Conservation (phyloP, 805 yeast genomes). For the Teunomyces stri region DNA sequence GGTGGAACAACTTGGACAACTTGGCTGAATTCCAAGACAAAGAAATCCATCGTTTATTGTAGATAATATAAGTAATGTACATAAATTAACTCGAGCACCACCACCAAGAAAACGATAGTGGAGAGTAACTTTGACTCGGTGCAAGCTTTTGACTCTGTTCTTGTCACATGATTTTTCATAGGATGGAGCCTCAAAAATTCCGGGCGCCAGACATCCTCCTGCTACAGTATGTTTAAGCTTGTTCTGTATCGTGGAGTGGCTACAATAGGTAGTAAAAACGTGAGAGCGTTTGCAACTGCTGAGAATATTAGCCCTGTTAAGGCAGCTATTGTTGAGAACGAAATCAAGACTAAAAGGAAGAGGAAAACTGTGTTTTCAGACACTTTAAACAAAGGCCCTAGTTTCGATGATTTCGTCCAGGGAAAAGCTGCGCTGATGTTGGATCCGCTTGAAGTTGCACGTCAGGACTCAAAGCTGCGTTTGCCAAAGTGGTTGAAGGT, state of each 20-base stretch:
- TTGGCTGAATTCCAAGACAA: slow-evolving; percentile 49
- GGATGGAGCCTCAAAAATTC: not conserved
- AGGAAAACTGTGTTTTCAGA: slow-evolving; percentile 57
- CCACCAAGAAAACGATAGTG: not conserved
- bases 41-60: slow-evolving; percentile 49
- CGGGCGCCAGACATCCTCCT: not conserved
- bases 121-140: not conserved
- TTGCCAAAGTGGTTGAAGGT: slow-evolving; percentile 93
- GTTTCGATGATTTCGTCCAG: slow-evolving; percentile 84
- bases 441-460: slow-evolving; percentile 78
- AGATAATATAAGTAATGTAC: slow-evolving; percentile 1
- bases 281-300: slow-evolving; percentile 9
- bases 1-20: slow-evolving; percentile 84
- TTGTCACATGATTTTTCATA: not conserved
- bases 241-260: slow-evolving; percentile 1
- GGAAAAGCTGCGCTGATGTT: slow-evolving; percentile 72
- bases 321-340: not conserved
- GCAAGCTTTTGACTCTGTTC: not conserved
- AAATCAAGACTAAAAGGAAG: slow-evolving; percentile 31
- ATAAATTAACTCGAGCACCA: not conserved
- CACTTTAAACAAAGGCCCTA: slow-evolving; percentile 77
- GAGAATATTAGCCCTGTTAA: not conserved
- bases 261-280: not conserved
- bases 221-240: not conserved
- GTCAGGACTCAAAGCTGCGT: slow-evolving; percentile 65